Evolutionary conservation across 345 rosid genomes (phyloP), one percentile per base, ranked within the genome.

Genomic region (Mangifera indica): DNA sequence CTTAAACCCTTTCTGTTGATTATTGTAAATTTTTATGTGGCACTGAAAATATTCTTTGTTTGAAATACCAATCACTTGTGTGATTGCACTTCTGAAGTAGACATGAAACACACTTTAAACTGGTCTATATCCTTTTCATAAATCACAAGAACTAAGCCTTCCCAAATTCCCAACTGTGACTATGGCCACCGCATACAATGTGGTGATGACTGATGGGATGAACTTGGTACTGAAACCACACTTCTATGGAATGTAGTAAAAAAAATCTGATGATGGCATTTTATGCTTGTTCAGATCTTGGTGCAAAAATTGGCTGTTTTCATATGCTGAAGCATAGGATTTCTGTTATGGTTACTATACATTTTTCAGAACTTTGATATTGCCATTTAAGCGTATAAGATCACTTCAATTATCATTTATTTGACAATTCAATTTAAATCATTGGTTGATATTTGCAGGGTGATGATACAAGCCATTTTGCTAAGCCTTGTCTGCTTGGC

Each of bases 391-490:
- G 58, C n/a, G 6, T 22, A 21, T 4, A 14, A 7, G 4, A 37
- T n/a, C 22, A 14, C 3, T 10, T 69, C 10, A 8, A 0, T 21
- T 57, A 17, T 25, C 14, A 21, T 24, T 9, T 54, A 45, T 22
- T 37, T 24, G 48, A 8, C 54, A 9, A 25, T 24, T 57, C 18
- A 69, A 10, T 15, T 57, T 18, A 40, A 57, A 44, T 42, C 24
- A 29, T 66, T 56, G 24, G 18, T 6, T 32, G 34, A 29, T 20
- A 5, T 8, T n/a, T 22, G 74, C 60, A 62, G 68, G 74, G 15
- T 34, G 40, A 61, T 21, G 20, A 51, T 62, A 21, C 34, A 0
- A 44, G 22, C 25, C 53, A 2, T 51, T 8, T 48, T 37, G 29
- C 49, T 4, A 12, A 46, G 63, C 55, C 29, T 37, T 29, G 42